Percentiles rank a stretch among this genome's conserved stretches.
phyloP scores from a whole-genome alignment of 2,329 filamentous ascomycete genomes.

The Pseudocercospora ulei region DNA sequence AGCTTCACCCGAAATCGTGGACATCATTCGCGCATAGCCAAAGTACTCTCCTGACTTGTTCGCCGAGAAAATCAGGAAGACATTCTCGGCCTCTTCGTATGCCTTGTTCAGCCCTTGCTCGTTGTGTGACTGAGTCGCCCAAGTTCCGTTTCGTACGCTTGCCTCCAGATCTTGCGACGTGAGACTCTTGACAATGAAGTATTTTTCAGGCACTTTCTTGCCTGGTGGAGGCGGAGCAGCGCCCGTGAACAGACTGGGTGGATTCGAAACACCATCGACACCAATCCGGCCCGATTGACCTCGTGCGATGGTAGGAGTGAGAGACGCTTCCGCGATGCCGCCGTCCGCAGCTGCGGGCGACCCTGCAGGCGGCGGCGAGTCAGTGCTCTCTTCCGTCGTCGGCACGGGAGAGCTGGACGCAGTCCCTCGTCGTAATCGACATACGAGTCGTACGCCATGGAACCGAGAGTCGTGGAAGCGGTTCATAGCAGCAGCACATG shows the following conservation, averaged over 20 bases:
- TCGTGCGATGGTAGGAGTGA: slow-evolving; percentile 24
- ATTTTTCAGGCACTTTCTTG: slow-evolving; percentile 55
- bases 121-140: slow-evolving; percentile 92
- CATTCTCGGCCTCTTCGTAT: slow-evolving; percentile 69
- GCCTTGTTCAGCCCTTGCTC: slow-evolving; percentile 74
- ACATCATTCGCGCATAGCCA: slow-evolving; percentile 84
- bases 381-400: slow-evolving; percentile 13
- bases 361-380: slow-evolving; percentile 19
- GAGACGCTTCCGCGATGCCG: slow-evolving; percentile 8
- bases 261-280: not conserved
- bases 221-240: slow-evolving; percentile 10
- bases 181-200: slow-evolving; percentile 87
- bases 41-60: slow-evolving; percentile 98
- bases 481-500: slow-evolving; percentile 65
- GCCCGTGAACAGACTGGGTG: slow-evolving; percentile 10
- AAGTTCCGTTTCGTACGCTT: slow-evolving; percentile 77
- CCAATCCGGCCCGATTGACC: slow-evolving; percentile 16
- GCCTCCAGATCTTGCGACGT: slow-evolving; percentile 82
- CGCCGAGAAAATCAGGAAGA: slow-evolving; percentile 88
- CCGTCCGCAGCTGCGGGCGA: slow-evolving; percentile 7
- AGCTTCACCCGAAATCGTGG: slow-evolving; percentile 64
- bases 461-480: slow-evolving; percentile 87
- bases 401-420: slow-evolving; percentile 17
- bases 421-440: slow-evolving; percentile 56
- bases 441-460: slow-evolving; percentile 74